A percentile compares a stretch with the other conserved stretches of the same genome.
phyloP scores from a whole-genome alignment of 129 eudicot species.

The Deinandra increscens region DNA sequence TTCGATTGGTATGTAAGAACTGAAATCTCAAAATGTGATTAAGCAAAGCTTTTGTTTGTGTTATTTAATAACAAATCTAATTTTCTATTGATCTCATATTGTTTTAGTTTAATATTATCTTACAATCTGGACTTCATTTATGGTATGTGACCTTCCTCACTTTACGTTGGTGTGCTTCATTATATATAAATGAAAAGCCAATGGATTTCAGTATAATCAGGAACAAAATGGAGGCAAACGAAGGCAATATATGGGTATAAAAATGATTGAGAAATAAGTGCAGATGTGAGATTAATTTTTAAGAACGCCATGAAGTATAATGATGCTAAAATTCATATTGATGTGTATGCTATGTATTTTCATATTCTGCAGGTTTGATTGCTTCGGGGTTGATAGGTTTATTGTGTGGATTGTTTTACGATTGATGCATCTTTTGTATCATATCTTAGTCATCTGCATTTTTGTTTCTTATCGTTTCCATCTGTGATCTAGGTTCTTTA shows the following conservation, averaged over 20 bases:
- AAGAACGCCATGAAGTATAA: no score
- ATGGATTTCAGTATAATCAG: slow-evolving; percentile 84
- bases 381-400: no score
- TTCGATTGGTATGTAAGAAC: no score
- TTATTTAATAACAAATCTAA: background rate
- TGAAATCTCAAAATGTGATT: no score
- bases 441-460: no score
- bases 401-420: no score
- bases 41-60: background rate
- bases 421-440: no score
- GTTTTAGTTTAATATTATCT: background rate
- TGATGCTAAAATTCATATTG: no score
- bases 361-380: no score
- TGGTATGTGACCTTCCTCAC: background rate
- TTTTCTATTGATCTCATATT: background rate
- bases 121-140: background rate
- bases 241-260: slow-evolving; percentile 76
- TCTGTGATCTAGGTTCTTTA: no score
- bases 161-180: slow-evolving; percentile 22
- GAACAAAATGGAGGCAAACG: slow-evolving; percentile 77
- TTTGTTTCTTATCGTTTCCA: no score
- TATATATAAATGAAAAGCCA: slow-evolving; percentile 76
- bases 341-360: no score
- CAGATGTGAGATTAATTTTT: slow-evolving; percentile 85
- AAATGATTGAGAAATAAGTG: slow-evolving; percentile 73